These are phyloP conservation scores for Cudoniella acicularis DNA, from an alignment of 495 filamentous ascomycete genomes.

Conservation along the genomic window DNA sequence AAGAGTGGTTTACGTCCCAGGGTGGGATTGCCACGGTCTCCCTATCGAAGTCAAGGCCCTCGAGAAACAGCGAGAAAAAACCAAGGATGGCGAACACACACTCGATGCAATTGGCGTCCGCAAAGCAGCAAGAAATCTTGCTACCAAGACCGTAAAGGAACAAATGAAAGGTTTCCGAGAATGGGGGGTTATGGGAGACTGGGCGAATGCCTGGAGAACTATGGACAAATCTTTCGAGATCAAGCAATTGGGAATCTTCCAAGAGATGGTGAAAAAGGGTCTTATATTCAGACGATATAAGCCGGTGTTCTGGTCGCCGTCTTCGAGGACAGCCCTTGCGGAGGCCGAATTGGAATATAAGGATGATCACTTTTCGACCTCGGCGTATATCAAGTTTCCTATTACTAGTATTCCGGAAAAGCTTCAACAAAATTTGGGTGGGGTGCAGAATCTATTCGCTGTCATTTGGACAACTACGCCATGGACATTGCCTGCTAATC, in stretches of 20 bases:
- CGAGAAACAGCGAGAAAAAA: slow-evolving; percentile 42
- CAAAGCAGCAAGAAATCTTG: slow-evolving; percentile 68
- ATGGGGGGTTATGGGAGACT: slow-evolving; percentile 92
- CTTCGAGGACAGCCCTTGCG: slow-evolving; percentile 83
- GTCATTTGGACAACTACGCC: slow-evolving; percentile 98
- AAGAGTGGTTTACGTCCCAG: slow-evolving; percentile 79
- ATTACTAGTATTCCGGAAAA: slow-evolving; percentile 49
- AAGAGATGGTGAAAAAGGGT: slow-evolving; percentile 76
- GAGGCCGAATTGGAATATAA: slow-evolving; percentile 97
- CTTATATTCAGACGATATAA: slow-evolving; percentile 85
- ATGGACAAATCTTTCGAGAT: slow-evolving; percentile 89
- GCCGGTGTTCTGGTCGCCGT: slow-evolving; percentile 96
- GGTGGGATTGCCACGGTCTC: slow-evolving; percentile 98
- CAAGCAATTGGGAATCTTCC: slow-evolving; percentile 79
- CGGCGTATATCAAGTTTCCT: slow-evolving; percentile 80
- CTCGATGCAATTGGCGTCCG: slow-evolving; percentile 53
- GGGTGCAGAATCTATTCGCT: slow-evolving; percentile 52
- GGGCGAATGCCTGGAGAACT: slow-evolving; percentile 87
- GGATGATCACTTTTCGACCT: slow-evolving; percentile 73
- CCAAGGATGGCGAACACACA: slow-evolving; percentile 34
- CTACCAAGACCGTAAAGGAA: slow-evolving; percentile 64
- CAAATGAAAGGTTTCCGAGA: slow-evolving; percentile 80
- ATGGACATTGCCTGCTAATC: slow-evolving; percentile 94
- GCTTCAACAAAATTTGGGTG: slow-evolving; percentile 33
- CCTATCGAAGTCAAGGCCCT: slow-evolving; percentile 98